Evolutionary conservation across 1,284 basidiomycete species (phyloP).

Genomic region (Fereydounia khargensis): DNA sequence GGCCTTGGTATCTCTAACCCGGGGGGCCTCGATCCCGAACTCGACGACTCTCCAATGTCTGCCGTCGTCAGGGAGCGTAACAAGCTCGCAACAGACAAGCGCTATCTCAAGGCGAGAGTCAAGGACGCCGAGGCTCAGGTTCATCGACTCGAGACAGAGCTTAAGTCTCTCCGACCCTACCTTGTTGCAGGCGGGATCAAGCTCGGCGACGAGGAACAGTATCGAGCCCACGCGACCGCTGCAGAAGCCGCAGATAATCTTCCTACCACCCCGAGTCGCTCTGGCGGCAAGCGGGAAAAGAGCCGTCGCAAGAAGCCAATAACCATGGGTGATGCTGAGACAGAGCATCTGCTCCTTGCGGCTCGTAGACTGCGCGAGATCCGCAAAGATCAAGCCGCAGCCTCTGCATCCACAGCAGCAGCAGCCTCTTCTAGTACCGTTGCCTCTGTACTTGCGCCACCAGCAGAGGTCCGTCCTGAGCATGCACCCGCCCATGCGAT

Average conservation of each 20-base stretch:
- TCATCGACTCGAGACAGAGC: slow-evolving; percentile 50
- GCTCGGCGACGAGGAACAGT: slow-evolving; percentile 10
- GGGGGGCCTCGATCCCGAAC: slow-evolving; percentile 13
- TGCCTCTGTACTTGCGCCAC: slow-evolving; percentile 10
- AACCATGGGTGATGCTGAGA: slow-evolving; percentile 59
- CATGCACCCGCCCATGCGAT: slow-evolving; percentile 14
- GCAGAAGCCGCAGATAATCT: background rate
- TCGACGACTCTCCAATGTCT: slow-evolving; percentile 26
- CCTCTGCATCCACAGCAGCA: background rate
- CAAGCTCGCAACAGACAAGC: slow-evolving; percentile 53
- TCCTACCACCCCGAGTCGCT: slow-evolving; percentile 35
- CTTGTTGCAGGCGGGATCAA: slow-evolving; percentile 42
- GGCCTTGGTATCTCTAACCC: slow-evolving; percentile 26
- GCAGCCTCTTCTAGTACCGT: background rate
- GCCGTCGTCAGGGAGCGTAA: slow-evolving; percentile 47
- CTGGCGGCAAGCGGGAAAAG: slow-evolving; percentile 28
- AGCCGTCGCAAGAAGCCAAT: slow-evolving; percentile 31
- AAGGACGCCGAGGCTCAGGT: slow-evolving; percentile 52
- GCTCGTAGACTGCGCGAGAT: slow-evolving; percentile 51
- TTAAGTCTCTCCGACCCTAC: slow-evolving; percentile 43
- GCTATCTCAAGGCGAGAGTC: slow-evolving; percentile 47
- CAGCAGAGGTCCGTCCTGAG: slow-evolving; percentile 18
- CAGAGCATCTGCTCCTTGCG: slow-evolving; percentile 59
- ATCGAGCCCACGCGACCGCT: background rate
- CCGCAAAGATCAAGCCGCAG: slow-evolving; percentile 26